A percentile compares a stretch with the other conserved stretches of the same genome.
phyloP scores from a whole-genome alignment of 345 rosid species.

The Noccaea caerulescens region DNA sequence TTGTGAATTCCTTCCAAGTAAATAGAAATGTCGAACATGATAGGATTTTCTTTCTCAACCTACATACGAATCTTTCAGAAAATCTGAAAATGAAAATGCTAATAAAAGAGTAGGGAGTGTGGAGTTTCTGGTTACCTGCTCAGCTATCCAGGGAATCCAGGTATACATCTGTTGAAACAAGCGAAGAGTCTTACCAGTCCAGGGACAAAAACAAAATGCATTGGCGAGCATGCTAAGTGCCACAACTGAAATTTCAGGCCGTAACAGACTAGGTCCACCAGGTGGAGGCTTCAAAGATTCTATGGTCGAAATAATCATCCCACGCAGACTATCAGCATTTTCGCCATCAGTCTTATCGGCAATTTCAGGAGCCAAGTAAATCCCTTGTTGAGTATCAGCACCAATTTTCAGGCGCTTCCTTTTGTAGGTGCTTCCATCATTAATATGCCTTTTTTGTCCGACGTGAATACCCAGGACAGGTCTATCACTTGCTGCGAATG shows the following conservation, averaged over 20 bases:
- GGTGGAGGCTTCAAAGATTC: slow-evolving; percentile 61
- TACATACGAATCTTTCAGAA: slow-evolving; percentile 43
- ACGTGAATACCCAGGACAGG: slow-evolving; percentile 47
- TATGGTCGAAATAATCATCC: slow-evolving; percentile 59
- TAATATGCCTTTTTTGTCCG: slow-evolving; percentile 66
- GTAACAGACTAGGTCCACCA: slow-evolving; percentile 49
- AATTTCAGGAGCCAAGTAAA: slow-evolving; percentile 45
- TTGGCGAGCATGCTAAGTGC: slow-evolving; percentile 85
- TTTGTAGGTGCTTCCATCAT: slow-evolving; percentile 47
- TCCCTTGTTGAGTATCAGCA: slow-evolving; percentile 47
- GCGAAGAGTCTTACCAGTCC: slow-evolving; percentile 54
- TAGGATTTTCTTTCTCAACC: slow-evolving; percentile 57
- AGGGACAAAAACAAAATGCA: slow-evolving; percentile 67
- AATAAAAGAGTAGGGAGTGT: slow-evolving; percentile 17
- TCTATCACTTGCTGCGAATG: slow-evolving; percentile 42
- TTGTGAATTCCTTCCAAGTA: slow-evolving; percentile 81
- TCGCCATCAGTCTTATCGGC: slow-evolving; percentile 56
- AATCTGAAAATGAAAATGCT: slow-evolving; percentile 11
- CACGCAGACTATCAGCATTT: slow-evolving; percentile 55
- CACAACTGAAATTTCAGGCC: slow-evolving; percentile 60
- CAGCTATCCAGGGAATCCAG: slow-evolving; percentile 85
- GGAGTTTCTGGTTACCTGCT: slow-evolving; percentile 54
- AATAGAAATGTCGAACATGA: slow-evolving; percentile 54
- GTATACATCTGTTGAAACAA: slow-evolving; percentile 63
- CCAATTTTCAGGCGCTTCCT: slow-evolving; percentile 73